Evolutionary conservation across 2,329 filamentous ascomycete genomes (phyloP).

Genomic region (Alternaria arbusti): DNA sequence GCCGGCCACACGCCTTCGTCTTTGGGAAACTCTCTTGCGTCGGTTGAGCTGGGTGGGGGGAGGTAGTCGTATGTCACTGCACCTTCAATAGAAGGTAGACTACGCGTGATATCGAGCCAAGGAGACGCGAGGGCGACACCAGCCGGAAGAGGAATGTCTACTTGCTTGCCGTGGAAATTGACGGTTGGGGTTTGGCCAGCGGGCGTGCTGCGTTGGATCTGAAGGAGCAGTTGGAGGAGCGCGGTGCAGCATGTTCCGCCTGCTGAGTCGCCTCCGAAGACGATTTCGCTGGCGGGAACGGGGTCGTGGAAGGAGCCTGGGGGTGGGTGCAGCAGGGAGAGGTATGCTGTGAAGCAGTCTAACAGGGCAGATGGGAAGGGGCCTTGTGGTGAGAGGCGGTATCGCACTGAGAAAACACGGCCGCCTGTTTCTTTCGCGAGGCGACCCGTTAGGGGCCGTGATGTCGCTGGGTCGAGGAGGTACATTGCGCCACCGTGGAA

Average conservation of each 20-base stretch:
- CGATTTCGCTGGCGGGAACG: slow-evolving; percentile 69
- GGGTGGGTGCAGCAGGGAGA: slow-evolving; percentile 75
- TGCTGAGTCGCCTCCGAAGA: slow-evolving; percentile 76
- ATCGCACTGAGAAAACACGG: slow-evolving; percentile 73
- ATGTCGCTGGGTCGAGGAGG: slow-evolving; percentile 72
- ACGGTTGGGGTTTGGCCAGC: slow-evolving; percentile 56
- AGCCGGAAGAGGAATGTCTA: slow-evolving; percentile 69
- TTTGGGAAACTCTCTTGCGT: slow-evolving; percentile 50
- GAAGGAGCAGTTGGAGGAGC: slow-evolving; percentile 71
- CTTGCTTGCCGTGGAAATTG: slow-evolving; percentile 65
- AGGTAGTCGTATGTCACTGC: slow-evolving; percentile 70
- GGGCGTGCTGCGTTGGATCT: slow-evolving; percentile 58
- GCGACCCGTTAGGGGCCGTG: slow-evolving; percentile 64
- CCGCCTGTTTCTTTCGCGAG: slow-evolving; percentile 72
- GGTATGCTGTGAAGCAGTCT: slow-evolving; percentile 75
- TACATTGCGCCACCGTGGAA: slow-evolving; percentile 80
- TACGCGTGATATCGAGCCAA: slow-evolving; percentile 75
- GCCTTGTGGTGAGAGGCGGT: slow-evolving; percentile 75
- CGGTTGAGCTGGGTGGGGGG: slow-evolving; percentile 49
- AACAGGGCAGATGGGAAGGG: slow-evolving; percentile 77
- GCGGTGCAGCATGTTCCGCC: slow-evolving; percentile 74
- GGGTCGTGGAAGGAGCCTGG: slow-evolving; percentile 70
- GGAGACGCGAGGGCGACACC: slow-evolving; percentile 69
- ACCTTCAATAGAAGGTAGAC: slow-evolving; percentile 61
- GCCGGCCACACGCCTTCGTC: slow-evolving; percentile 58